Percentiles rank a stretch among this genome's conserved stretches.
These are phyloP conservation scores for Solanum chacoense DNA, from an alignment of 305 asterid genomes.

Conservation along the genomic window DNA sequence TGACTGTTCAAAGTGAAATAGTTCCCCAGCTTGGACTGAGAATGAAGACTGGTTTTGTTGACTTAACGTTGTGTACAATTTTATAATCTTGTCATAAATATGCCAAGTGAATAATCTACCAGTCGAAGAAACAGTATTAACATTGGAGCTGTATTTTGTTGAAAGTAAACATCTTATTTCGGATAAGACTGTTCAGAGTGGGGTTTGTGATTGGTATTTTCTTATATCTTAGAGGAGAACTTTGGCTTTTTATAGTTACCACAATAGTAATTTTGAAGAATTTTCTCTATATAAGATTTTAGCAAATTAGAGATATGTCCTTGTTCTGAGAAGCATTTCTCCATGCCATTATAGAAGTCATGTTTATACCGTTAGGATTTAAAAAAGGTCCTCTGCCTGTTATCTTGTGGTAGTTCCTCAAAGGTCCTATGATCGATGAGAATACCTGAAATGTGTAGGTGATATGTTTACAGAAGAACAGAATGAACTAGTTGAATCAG, in stretches of 20 bases:
- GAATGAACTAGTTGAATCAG: conserved; percentile 47
- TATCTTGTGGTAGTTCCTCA: conserved; percentile 2
- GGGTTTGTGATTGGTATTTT: background rate
- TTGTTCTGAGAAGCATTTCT: background rate
- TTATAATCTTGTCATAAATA: background rate
- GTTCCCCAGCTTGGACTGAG: background rate
- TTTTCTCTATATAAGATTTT: background rate
- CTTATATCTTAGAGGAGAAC: background rate
- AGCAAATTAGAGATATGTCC: background rate
- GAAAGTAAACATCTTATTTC: background rate
- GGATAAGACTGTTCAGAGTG: background rate
- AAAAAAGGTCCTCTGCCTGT: background rate
- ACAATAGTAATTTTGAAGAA: background rate
- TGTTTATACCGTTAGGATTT: background rate
- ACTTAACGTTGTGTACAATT: background rate
- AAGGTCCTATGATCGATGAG: conserved; percentile 6
- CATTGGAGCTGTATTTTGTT: background rate
- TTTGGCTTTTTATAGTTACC: background rate
- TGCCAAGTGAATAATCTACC: background rate
- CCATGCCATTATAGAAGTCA: background rate
- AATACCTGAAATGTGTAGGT: conserved; percentile 27
- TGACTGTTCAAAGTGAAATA: background rate
- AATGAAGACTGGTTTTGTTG: background rate
- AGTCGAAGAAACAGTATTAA: background rate
- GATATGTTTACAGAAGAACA: conserved; percentile 48